phyloP scores from a whole-genome alignment of 2,329 filamentous ascomycete species.

The Fusarium denticulatum region DNA sequence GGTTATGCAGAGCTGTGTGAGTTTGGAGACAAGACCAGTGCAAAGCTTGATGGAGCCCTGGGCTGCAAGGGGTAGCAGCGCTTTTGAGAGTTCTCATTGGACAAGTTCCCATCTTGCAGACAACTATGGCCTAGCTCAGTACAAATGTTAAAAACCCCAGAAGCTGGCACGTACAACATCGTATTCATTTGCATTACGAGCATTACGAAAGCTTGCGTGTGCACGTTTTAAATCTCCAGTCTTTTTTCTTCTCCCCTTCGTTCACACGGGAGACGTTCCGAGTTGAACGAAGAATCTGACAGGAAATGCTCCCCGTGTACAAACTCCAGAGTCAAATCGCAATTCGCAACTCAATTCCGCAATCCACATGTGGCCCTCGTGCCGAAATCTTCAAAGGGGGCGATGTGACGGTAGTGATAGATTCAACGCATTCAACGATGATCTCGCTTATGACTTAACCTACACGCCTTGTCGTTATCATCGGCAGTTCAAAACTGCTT shows the following conservation, averaged over 20 bases:
- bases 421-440: slow-evolving; percentile 16
- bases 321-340: slow-evolving; percentile 5
- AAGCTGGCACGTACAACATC: slow-evolving; percentile 15
- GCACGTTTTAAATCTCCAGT: slow-evolving; percentile 26
- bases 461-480: slow-evolving; percentile 11
- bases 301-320: slow-evolving; percentile 3
- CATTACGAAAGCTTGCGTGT: slow-evolving; percentile 30
- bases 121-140: neutral
- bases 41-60: neutral
- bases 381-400: neutral
- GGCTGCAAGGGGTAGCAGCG: slow-evolving; percentile 15
- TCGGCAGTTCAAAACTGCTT: slow-evolving; percentile 21
- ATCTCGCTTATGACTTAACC: slow-evolving; percentile 34
- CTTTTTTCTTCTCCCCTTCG: slow-evolving; percentile 16
- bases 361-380: neutral
- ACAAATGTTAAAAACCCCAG: neutral
- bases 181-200: slow-evolving; percentile 13
- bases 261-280: slow-evolving; percentile 22
- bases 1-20: slow-evolving; percentile 20
- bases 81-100: slow-evolving; percentile 25
- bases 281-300: neutral
- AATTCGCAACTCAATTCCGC: neutral
- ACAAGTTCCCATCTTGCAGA: neutral
- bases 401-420: slow-evolving; percentile 26
- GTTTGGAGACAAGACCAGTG: neutral